These are phyloP conservation scores for Rubroshorea leprosula DNA, from an alignment of 345 rosid species.

Conservation along the genomic window DNA sequence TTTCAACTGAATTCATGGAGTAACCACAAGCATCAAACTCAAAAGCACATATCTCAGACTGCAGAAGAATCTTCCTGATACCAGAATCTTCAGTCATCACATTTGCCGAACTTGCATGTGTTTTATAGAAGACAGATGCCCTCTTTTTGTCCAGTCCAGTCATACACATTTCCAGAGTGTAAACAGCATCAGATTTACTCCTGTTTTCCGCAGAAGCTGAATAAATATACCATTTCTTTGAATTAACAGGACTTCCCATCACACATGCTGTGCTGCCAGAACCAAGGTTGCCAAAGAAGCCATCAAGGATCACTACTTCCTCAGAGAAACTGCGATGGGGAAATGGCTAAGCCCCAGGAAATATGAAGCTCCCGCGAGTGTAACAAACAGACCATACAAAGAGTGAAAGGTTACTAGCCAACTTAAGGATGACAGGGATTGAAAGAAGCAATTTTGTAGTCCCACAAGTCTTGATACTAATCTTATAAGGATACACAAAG, in stretches of 20 bases:
- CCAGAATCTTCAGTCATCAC: conserved; percentile 73
- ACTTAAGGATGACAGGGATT: conserved; percentile 76
- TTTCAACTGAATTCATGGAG: conserved; percentile 93
- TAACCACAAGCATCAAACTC: conserved; percentile 97
- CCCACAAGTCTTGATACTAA: conserved; percentile 95
- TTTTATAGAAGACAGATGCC: conserved; percentile 70
- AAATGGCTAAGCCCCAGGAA: conserved; percentile 72
- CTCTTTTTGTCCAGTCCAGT: conserved; percentile 69
- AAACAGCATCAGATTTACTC: conserved; percentile 21
- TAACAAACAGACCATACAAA: conserved; percentile 63
- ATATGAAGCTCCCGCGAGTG: conserved; percentile 88
- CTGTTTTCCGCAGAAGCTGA: conserved; percentile 51
- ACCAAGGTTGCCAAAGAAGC: conserved; percentile 52
- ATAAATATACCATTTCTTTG: conserved; percentile 88
- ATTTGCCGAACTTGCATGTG: conserved; percentile 38
- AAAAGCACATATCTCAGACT: conserved; percentile 85
- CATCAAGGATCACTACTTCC: conserved; percentile 79
- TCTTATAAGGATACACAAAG: conserved; percentile 85
- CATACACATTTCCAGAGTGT: conserved; percentile 95
- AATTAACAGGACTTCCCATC: conserved; percentile 54
- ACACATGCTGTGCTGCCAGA: conserved; percentile 56
- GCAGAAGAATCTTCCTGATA: conserved; percentile 76
- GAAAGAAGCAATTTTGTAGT: conserved; percentile 88
- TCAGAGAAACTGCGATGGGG: conserved; percentile 85
- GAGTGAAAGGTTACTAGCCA: conserved; percentile 63